Conservation (phyloP, 768 basidiomycete genomes). For the Ramaria sp. region DNA sequence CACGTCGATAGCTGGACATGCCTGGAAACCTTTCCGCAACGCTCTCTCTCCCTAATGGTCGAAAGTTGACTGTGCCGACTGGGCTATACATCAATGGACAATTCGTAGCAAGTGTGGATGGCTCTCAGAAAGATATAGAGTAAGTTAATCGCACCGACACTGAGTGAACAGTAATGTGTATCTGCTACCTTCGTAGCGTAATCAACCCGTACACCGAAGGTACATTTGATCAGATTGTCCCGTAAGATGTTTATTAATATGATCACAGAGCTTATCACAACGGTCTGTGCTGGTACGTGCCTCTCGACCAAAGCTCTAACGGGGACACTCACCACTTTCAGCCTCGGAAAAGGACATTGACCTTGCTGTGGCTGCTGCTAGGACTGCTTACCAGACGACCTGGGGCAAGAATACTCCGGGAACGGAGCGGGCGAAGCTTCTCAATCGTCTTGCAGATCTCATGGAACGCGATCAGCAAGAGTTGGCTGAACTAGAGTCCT, state of each 20-base stretch:
- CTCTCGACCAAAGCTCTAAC: not conserved
- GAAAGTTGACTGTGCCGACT: slow-evolving; percentile 54
- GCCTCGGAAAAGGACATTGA: slow-evolving; percentile 72
- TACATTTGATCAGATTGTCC: slow-evolving; percentile 17
- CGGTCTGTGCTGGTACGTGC: slow-evolving; percentile 47
- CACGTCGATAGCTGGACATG: not conserved
- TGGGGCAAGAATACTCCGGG: slow-evolving; percentile 90
- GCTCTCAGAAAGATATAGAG: slow-evolving; percentile 33
- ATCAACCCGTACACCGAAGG: slow-evolving; percentile 26
- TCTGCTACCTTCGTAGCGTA: slow-evolving; percentile 14
- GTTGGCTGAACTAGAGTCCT: slow-evolving; percentile 72
- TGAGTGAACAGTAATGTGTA: not conserved
- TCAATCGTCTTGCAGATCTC: slow-evolving; percentile 82
- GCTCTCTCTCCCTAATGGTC: slow-evolving; percentile 21
- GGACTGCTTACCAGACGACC: slow-evolving; percentile 69
- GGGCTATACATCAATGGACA: slow-evolving; percentile 90
- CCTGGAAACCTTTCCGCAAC: not conserved
- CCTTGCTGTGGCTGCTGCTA: slow-evolving; percentile 71
- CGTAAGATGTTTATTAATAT: slow-evolving; percentile 8
- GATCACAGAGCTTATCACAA: slow-evolving; percentile 42
- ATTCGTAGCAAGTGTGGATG: slow-evolving; percentile 41
- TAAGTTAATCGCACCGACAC: slow-evolving; percentile 29
- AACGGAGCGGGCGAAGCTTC: slow-evolving; percentile 64
- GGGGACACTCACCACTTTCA: slow-evolving; percentile 17
- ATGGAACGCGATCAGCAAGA: slow-evolving; percentile 77